A percentile compares a stretch with the other conserved stretches of the same genome.
These are phyloP conservation scores for Sugiyamaella japonica DNA, from an alignment of 1,139 yeast species.

Conservation along the genomic window DNA sequence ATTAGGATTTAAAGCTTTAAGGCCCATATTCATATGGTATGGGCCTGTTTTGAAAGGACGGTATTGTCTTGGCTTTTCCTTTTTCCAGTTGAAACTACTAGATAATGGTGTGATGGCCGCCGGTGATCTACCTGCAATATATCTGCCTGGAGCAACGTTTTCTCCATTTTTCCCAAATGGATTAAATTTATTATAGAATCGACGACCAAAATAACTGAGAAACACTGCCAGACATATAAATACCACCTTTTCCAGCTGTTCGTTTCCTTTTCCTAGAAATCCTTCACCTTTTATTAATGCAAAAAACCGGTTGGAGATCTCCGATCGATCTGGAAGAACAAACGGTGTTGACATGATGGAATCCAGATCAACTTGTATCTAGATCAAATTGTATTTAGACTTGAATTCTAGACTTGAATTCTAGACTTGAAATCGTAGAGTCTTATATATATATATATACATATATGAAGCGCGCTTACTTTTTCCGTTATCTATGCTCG, in stretches of 20 bases:
- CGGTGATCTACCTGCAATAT: slow-evolving; percentile 1
- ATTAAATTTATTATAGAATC: not conserved
- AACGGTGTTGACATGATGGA: not conserved
- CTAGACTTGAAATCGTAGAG: too few relatives aligned
- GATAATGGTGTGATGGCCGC: slow-evolving; percentile 25
- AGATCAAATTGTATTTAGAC: too few relatives aligned
- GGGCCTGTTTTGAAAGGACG: slow-evolving; percentile 65
- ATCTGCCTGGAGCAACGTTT: slow-evolving; percentile 1
- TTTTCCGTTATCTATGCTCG: too few relatives aligned
- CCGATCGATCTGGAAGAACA: not conserved
- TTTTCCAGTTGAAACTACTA: slow-evolving; percentile 46
- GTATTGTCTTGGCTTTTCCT: slow-evolving; percentile 50
- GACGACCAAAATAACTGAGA: not conserved
- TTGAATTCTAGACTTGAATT: too few relatives aligned
- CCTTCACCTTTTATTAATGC: slow-evolving; percentile 9
- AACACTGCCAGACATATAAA: not conserved
- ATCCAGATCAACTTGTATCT: too few relatives aligned
- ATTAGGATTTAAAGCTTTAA: slow-evolving; percentile 52
- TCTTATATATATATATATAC: too few relatives aligned
- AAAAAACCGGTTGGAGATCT: not conserved
- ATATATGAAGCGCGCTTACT: too few relatives aligned
- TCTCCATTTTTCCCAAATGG: slow-evolving; percentile 6
- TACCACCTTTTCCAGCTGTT: slow-evolving; percentile 4
- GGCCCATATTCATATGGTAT: slow-evolving; percentile 70
- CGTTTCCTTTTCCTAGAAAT: slow-evolving; percentile 8